Percentiles rank a stretch among this genome's conserved stretches.
phyloP scores from a whole-genome alignment of 768 basidiomycete species.

The Lactarius akahatsu region DNA sequence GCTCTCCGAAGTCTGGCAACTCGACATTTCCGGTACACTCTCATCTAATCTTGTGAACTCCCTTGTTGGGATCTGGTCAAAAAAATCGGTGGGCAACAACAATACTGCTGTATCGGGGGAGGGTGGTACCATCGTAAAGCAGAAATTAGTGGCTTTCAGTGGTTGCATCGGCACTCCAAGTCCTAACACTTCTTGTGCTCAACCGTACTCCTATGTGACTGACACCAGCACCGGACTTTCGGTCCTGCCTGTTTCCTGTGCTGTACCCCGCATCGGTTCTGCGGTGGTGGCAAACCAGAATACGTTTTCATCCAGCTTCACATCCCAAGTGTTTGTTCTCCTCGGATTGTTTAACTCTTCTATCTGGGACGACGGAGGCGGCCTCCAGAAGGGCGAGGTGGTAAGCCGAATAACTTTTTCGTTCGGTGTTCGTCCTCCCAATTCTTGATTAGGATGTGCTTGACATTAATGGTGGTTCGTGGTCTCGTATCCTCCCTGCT shows the following conservation, averaged over 20 bases:
- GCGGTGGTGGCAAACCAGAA: constrained; percentile 63
- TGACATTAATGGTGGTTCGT: constrained; percentile 57
- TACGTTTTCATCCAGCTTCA: constrained; percentile 52
- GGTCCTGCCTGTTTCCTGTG: constrained; percentile 50
- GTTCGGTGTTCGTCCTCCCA: background rate
- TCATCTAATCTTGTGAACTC: constrained; percentile 61
- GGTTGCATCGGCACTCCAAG: constrained; percentile 54
- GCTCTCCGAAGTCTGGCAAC: constrained; percentile 68
- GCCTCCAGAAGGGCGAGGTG: constrained; percentile 67
- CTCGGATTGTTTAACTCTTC: constrained; percentile 65
- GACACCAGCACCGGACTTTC: constrained; percentile 53
- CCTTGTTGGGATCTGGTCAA: constrained; percentile 60
- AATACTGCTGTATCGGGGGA: constrained; percentile 46
- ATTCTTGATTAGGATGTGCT: constrained; percentile 51
- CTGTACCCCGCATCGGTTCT: constrained; percentile 60
- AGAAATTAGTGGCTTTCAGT: constrained; percentile 54
- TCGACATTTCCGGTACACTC: constrained; percentile 67
- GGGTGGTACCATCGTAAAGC: constrained; percentile 57
- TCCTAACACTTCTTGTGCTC: constrained; percentile 52
- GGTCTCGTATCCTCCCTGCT: constrained; percentile 72
- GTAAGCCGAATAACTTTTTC: constrained; percentile 42
- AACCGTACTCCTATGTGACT: constrained; percentile 57
- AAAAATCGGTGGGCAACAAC: constrained; percentile 39
- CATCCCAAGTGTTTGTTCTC: constrained; percentile 64
- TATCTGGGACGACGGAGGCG: constrained; percentile 64